These are phyloP conservation scores for Chalara sp. DNA, from an alignment of 2,329 filamentous ascomycete genomes.

Conservation along the genomic window DNA sequence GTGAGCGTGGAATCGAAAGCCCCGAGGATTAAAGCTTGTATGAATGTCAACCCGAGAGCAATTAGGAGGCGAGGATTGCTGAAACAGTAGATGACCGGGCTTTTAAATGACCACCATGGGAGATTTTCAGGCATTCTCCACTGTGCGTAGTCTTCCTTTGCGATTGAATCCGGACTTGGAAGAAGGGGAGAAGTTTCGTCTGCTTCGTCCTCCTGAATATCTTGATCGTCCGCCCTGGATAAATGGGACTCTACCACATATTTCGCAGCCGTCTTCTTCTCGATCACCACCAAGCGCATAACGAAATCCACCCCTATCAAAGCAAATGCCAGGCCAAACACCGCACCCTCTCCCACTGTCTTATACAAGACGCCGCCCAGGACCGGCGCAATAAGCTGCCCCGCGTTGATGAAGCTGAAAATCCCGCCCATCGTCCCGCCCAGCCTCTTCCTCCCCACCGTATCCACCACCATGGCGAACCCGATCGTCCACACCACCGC, in stretches of 20 bases:
- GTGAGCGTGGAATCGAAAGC: slow-evolving; percentile 34
- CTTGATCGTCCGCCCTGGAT: no score
- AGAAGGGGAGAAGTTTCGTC: slow-evolving; percentile 2
- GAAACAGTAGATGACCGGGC: slow-evolving; percentile 42
- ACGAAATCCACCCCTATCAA: slow-evolving; percentile 51
- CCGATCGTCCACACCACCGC: slow-evolving; percentile 71
- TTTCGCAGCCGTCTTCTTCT: slow-evolving; percentile 49
- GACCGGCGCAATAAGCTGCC: slow-evolving; percentile 48
- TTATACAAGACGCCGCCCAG: slow-evolving; percentile 55
- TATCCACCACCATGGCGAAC: slow-evolving; percentile 63
- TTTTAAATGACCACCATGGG: slow-evolving; percentile 29
- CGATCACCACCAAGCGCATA: slow-evolving; percentile 54
- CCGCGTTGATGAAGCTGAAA: slow-evolving; percentile 52
- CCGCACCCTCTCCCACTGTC: slow-evolving; percentile 48
- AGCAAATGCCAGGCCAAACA: slow-evolving; percentile 49
- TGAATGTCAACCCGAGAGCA: slow-evolving; percentile 33
- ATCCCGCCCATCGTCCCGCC: slow-evolving; percentile 57
- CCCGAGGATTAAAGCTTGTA: slow-evolving; percentile 35
- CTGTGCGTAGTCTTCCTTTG: slow-evolving; percentile 12
- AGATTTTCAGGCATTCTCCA: slow-evolving; percentile 38
- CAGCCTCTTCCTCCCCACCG: slow-evolving; percentile 53
- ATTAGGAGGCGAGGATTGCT: slow-evolving; percentile 34
- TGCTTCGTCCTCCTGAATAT: slow-evolving; percentile 4
- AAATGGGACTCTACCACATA: slow-evolving; percentile 23
- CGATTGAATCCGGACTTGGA: slow-evolving; percentile 3